Base-by-base conservation (phyloP, 192 early-diverging fungal genomes). In the Backusella circina region DNA sequence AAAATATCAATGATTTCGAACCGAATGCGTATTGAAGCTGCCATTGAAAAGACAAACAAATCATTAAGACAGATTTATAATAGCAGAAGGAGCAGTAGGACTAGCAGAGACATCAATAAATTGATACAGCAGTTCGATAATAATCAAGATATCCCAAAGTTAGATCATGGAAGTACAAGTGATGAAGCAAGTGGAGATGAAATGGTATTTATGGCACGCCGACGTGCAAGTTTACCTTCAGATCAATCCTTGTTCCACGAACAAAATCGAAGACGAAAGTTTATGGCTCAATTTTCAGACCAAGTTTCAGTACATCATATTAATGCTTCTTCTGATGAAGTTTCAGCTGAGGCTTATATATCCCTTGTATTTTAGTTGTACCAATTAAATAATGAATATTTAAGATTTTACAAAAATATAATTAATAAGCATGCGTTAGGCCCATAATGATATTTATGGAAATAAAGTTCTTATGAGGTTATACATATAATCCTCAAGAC, bases 1-100 rank as follows among this genome's bases (percentile, higher is more conserved):
- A 94, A 93, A 75, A 73, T 97, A 13, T 80, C 87, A 38, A 91
- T 93, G 89, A 91, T 97, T 71, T 75, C 84, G 18, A 90, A 93
- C 70, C 88, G 94, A 7, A 75, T 94, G 84, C 77, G 78, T 50
- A 88, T 97, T 72, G 95, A 97, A 76, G 86, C 88, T 71, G 86
- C 86, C 16, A 90, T 94, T 74, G 74, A 86, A 16, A 68, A 70
- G 31, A 85, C 82, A 35, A 77, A 78, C 57, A 64, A 79, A 15
- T 26, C 70, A 35, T 30, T 72, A 7, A 54, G 51, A 23, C 51
- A 54, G 6, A 54, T 8, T 1, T 54, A 54, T 54, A 54, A n/a
- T 21, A 28, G 28, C 2, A 36, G 38, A 9, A 26, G 5, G 18
- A 68, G 23, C 18, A 68, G 21, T 38, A 32, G 18, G 3, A 1